phyloP scores from a whole-genome alignment of 2,329 filamentous ascomycete genomes.

The Cercospora zeae-maydis region DNA sequence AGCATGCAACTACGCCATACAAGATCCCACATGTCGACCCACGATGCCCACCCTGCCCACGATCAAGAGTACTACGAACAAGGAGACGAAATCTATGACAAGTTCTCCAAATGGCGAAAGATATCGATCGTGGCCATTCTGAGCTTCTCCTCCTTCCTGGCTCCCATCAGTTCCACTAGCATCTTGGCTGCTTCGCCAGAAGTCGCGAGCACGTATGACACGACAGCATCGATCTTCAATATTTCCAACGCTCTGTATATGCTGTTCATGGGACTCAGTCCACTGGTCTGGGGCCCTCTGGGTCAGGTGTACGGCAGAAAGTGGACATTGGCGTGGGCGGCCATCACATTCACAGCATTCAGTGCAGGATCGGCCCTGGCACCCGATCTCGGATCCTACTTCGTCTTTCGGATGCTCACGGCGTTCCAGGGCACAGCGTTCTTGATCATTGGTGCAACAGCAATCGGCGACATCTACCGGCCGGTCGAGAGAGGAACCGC shows the following conservation, averaged over 20 bases:
- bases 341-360: conserved; percentile 62
- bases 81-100: conserved; percentile 59
- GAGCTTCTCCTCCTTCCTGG: conserved; percentile 71
- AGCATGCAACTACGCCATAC: conserved; percentile 31
- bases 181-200: conserved; percentile 72
- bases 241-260: conserved; percentile 72
- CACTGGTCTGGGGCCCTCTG: conserved; percentile 69
- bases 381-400: conserved; percentile 67
- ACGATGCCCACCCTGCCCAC: conserved; percentile 29
- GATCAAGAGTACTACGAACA: conserved; percentile 39
- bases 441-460: conserved; percentile 66
- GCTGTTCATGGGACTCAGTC: conserved; percentile 67
- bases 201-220: conserved; percentile 54
- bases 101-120: conserved; percentile 61
- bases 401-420: conserved; percentile 69
- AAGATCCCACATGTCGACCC: conserved; percentile 32
- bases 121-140: conserved; percentile 63
- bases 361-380: conserved; percentile 70
- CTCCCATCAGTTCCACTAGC: conserved; percentile 70
- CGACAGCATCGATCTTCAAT: conserved; percentile 67
- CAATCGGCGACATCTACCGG: conserved; percentile 58
- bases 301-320: conserved; percentile 50
- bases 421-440: conserved; percentile 69
- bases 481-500: conserved; percentile 66
- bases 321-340: conserved; percentile 55